phyloP scores from a whole-genome alignment of 1,139 yeast species.

The Kodamaea arcana region DNA sequence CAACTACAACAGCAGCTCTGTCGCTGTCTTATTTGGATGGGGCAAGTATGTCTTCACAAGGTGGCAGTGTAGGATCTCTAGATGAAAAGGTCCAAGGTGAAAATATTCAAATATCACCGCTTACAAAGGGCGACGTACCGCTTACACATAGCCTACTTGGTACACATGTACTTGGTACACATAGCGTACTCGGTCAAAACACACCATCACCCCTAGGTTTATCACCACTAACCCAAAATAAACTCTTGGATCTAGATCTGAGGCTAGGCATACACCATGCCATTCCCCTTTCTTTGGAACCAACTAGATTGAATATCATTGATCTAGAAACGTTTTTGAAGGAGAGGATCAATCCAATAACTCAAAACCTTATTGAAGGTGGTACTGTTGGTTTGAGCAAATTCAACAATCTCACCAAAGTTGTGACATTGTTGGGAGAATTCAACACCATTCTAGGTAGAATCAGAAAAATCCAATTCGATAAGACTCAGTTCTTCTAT shows the following conservation, averaged over 20 bases:
- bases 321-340: conserved; percentile 1
- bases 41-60: no score
- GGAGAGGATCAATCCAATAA: conserved; percentile 1
- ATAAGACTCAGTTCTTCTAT: conserved; percentile 5
- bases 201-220: no score
- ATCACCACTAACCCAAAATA: not conserved
- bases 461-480: conserved; percentile 1
- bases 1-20: no score
- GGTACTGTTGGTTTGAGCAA: conserved; percentile 12
- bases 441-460: conserved; percentile 1
- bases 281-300: no score
- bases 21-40: no score
- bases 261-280: no score
- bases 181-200: no score
- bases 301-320: conserved; percentile 1
- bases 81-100: no score
- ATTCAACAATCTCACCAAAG: conserved; percentile 3
- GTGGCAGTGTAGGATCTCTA: not conserved
- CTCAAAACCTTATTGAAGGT: conserved; percentile 5
- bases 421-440: conserved; percentile 3
- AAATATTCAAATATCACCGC: no score
- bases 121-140: no score
- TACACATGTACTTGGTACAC: no score
- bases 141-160: no score
- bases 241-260: not conserved